Conservation (phyloP, 1,284 basidiomycete genomes). For the Rhodofomes roseus region DNA sequence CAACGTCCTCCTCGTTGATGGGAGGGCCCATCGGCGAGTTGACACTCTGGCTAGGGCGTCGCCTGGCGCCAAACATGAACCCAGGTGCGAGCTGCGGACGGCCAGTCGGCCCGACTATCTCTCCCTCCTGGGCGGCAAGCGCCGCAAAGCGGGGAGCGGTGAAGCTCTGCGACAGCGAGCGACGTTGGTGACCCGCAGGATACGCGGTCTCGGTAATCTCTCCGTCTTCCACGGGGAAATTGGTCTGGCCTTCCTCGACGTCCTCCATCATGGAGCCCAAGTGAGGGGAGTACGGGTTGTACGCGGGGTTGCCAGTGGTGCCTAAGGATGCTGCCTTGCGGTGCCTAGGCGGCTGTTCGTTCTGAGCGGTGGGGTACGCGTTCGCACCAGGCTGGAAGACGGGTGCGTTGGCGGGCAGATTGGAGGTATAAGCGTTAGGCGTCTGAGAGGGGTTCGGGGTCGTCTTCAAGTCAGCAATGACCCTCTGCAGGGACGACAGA, state of each 20-base stretch:
- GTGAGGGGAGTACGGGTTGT: slow-evolving; percentile 70
- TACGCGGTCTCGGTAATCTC: slow-evolving; percentile 64
- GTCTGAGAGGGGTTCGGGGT: slow-evolving; percentile 53
- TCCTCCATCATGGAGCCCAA: slow-evolving; percentile 81
- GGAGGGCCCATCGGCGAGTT: slow-evolving; percentile 59
- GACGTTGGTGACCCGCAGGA: slow-evolving; percentile 58
- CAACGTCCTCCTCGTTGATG: slow-evolving; percentile 74
- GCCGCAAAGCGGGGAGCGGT: slow-evolving; percentile 86
- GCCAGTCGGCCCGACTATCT: slow-evolving; percentile 70
- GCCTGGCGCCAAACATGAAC: slow-evolving; percentile 83
- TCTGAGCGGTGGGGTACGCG: slow-evolving; percentile 46
- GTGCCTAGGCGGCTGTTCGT: slow-evolving; percentile 55
- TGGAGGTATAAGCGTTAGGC: slow-evolving; percentile 44
- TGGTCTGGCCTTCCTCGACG: slow-evolving; percentile 53
- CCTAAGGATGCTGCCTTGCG: slow-evolving; percentile 78
- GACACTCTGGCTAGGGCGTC: slow-evolving; percentile 44
- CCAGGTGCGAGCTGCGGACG: slow-evolving; percentile 85
- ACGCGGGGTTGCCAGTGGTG: slow-evolving; percentile 49
- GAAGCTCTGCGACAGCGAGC: slow-evolving; percentile 77
- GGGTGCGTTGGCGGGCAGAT: slow-evolving; percentile 60
- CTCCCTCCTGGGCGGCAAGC: slow-evolving; percentile 68
- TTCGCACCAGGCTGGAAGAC: slow-evolving; percentile 66
- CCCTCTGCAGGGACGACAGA: slow-evolving; percentile 74
- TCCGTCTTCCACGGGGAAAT: slow-evolving; percentile 63
- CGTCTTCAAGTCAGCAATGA: slow-evolving; percentile 81